Base-by-base conservation (phyloP, 768 basidiomycete species). In the Lactifluus echinatus region DNA sequence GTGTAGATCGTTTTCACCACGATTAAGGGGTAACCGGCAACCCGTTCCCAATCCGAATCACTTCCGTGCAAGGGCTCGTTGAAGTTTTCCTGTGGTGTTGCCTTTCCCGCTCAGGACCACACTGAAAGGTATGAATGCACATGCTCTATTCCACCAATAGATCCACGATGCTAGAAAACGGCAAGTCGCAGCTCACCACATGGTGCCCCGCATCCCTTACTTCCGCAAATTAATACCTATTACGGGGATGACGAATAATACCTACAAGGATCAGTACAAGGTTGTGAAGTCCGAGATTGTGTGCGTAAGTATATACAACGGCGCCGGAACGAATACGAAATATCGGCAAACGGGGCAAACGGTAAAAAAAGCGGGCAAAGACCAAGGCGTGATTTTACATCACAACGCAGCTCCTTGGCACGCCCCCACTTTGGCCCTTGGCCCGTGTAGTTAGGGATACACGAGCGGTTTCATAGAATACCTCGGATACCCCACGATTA, bases 401-500 rank as follows among this genome's bases (percentile, higher is more conserved):
- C 60, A 87, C 69, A 53, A 80, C 67, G 68, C 87, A 89, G 48
- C 76, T 70, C 26, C 71, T 68, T 37, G 39, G 31, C 37, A 64
- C 51, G 21, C 65, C 50, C 19, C 55, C 55, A 23, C 73, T 73
- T 33, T 84, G 69, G 8, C 84, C 83, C 68, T 83, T 87, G n/a
- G 84, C 72, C 43, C 85, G 79, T 23, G 86, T 85, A 60, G 79
- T 82, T 55, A 93, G 71, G 26, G 90, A 89, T 11, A 92, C 89
- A 2, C 90, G 82, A 0, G 90, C 91, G 5, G 89, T 89, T 68
- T 97, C 95, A 63, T 89, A 81, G 66, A 98, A 93, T 8, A 94
- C 93, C 68, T 98, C 94, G 28, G 82, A 77, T 11, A 98, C 93
- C 4, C 95, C 95, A 47, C 95, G 82, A 64, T 96, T 94, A 66